Percentiles rank a stretch among this genome's conserved stretches.
These are phyloP conservation scores for Leccinum truebloodii DNA, from an alignment of 768 basidiomycete genomes.

Conservation along the genomic window DNA sequence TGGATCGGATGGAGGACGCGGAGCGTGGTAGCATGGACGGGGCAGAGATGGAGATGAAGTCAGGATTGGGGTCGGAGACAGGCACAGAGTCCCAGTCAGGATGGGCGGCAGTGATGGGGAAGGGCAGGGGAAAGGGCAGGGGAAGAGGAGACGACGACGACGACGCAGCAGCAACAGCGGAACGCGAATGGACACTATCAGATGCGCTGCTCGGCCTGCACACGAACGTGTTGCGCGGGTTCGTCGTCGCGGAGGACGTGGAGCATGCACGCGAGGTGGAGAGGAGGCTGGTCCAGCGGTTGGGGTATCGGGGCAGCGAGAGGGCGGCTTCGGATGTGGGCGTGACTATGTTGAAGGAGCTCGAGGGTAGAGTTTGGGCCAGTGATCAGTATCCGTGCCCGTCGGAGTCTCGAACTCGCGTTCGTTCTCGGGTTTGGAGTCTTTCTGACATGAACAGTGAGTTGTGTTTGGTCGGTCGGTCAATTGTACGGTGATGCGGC, in stretches of 20 bases:
- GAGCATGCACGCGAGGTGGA: constrained; percentile 35
- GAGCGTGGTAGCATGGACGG: background rate
- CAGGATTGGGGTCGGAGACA: background rate
- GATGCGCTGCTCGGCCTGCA: constrained; percentile 35
- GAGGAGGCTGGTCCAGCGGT: constrained; percentile 22
- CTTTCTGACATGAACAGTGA: too few relatives aligned
- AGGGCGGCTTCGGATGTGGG: constrained; percentile 25
- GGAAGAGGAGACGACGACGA: too few relatives aligned
- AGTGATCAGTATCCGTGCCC: too few relatives aligned
- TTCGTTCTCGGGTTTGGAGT: too few relatives aligned
- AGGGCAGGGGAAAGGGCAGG: too few relatives aligned
- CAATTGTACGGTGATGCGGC: too few relatives aligned
- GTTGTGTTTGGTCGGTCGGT: too few relatives aligned
- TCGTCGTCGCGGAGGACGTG: constrained; percentile 32
- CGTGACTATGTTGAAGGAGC: constrained; percentile 20
- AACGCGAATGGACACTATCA: too few relatives aligned
- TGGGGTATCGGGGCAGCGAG: constrained; percentile 28
- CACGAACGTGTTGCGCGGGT: constrained; percentile 40
- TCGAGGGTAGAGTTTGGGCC: background rate
- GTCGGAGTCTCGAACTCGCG: too few relatives aligned
- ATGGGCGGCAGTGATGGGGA: background rate
- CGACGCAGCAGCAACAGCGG: too few relatives aligned
- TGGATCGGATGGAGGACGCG: too few relatives aligned
- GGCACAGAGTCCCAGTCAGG: too few relatives aligned
- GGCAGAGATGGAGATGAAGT: background rate